A percentile compares a stretch with the other conserved stretches of the same genome.
phyloP scores from a whole-genome alignment of 1,139 yeast genomes.

The Lodderomyces jiufengensis region DNA sequence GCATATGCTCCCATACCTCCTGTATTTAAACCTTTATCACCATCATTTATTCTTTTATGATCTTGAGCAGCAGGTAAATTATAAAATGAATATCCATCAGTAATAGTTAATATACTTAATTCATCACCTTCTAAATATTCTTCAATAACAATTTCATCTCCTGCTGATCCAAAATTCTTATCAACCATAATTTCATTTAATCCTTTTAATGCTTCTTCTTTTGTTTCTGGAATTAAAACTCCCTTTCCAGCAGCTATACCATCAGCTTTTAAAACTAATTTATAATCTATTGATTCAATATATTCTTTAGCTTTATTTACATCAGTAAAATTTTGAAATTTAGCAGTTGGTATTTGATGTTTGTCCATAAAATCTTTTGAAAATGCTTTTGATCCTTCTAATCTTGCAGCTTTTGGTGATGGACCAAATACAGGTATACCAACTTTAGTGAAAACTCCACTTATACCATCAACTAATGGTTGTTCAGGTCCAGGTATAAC shows the following conservation, averaged over 20 bases:
- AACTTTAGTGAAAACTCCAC: constrained; percentile 61
- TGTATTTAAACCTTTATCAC: constrained; percentile 91
- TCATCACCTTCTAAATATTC: constrained; percentile 97
- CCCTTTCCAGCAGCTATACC: constrained; percentile 99
- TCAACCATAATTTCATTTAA: constrained; percentile 87
- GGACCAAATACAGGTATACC: constrained; percentile 99
- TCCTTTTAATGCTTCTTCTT: constrained; percentile 81
- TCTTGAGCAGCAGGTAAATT: constrained; percentile 98
- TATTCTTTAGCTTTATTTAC: constrained; percentile 73
- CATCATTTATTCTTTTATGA: constrained; percentile 92
- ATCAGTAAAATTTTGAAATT: constrained; percentile 73
- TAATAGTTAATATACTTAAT: constrained; percentile 83
- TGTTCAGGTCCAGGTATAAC: constrained; percentile 99
- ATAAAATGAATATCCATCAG: constrained; percentile 90
- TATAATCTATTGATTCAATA: constrained; percentile 61
- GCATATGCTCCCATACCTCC: constrained; percentile 99
- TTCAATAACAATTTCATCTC: constrained; percentile 94
- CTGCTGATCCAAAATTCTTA: constrained; percentile 87
- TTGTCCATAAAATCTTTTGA: constrained; percentile 92
- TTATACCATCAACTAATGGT: constrained; percentile 92
- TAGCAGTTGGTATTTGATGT: constrained; percentile 92
- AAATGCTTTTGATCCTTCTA: constrained; percentile 97
- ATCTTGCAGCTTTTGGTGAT: constrained; percentile 77
- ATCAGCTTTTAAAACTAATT: constrained; percentile 92
- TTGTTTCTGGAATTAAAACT: constrained; percentile 83